Conservation (phyloP, 148 eudicot species). For the Cornus controversa region DNA sequence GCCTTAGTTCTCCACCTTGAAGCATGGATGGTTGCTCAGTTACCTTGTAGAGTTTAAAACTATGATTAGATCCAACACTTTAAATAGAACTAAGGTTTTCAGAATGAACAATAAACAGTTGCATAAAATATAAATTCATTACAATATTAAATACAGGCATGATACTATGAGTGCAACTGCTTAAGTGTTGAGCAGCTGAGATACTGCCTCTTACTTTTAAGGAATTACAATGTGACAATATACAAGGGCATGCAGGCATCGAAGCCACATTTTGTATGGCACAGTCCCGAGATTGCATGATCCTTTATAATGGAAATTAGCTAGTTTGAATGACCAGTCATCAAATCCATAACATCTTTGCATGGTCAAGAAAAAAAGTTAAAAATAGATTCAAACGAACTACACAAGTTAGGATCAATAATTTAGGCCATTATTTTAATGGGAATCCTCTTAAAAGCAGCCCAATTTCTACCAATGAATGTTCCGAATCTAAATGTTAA, state of each 20-base stretch:
- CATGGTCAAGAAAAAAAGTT: not conserved
- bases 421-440: too few relatives aligned
- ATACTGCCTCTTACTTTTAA: not conserved
- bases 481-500: not conserved
- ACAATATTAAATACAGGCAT: not conserved
- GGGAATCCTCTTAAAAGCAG: not conserved
- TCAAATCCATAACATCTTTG: not conserved
- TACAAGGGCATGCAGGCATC: not conserved
- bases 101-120: not conserved
- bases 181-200: not conserved
- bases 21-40: conserved; percentile 95
- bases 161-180: not conserved
- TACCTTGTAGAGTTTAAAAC: conserved; percentile 54
- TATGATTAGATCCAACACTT: not conserved
- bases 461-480: not conserved
- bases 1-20: conserved; percentile 98
- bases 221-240: not conserved
- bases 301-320: not conserved
- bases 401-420: not conserved
- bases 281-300: not conserved
- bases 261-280: not conserved
- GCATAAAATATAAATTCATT: conserved; percentile 1
- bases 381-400: not conserved
- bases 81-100: not conserved
- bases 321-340: not conserved